Evolutionary conservation across 495 filamentous ascomycete species (phyloP), one percentile per base, ranked within the genome.

Genomic region (Podospora conica): DNA sequence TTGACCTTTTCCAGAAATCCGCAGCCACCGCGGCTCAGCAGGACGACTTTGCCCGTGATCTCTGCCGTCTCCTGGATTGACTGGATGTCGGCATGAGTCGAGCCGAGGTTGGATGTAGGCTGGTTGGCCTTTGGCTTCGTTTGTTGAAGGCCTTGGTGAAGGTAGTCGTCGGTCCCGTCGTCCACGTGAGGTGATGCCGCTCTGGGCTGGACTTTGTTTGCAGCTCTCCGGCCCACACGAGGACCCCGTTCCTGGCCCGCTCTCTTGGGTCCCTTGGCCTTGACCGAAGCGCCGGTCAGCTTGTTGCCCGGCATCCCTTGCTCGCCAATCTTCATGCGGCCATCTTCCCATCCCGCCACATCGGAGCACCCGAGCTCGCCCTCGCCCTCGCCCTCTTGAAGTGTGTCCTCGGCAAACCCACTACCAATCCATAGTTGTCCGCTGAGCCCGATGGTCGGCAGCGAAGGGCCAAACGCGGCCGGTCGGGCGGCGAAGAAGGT

Each of bases 291-390:
- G 15, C 64, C 48, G 18, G 61, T 31, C 10, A 63, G 60, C 27
- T 71, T 73, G 56, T 66, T 71, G 65, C 68, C 70, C 60, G 65
- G 66, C 25, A 63, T 53, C 18, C 64, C 67, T 25, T 70, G 70
- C 23, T 66, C 28, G 6, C 65, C 28, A 18, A 64, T 48, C 60
- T 73, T 73, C 28, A 62, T 59, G 24, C 75, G 74, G 57, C 70
- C 69, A 54, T 76, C 87, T 48, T 85, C 86, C 94, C 95, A 97
- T 4, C 91, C 93, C 1, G 92, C 91, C n/a, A 97, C 89, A 83
- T 98, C 95, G 68, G 94, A 96, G 76, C 95, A 98, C 24, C 96
- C 95, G n/a, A 97, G 81, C 80, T 98, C 93, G 0, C 94, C 92
- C 71, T 92, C 90, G 1, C 84, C 76, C 21, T 87, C 85, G 20